Evolutionary conservation across 371 early-diverging fungal genomes (phyloP).

Genomic region (Mortierella sp.): DNA sequence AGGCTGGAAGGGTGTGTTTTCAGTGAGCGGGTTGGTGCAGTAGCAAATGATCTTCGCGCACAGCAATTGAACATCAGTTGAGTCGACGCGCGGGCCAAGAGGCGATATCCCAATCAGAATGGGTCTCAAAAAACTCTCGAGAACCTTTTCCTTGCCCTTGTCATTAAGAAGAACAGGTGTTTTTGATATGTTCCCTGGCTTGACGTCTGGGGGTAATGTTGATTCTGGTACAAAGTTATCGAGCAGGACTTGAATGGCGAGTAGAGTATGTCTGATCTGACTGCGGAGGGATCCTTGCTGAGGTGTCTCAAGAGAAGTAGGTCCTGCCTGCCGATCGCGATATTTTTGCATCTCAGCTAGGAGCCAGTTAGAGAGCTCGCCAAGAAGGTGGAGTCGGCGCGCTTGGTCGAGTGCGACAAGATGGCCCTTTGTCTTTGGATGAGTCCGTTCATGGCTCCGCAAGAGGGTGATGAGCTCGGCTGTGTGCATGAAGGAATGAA

Average conservation of each 20-base stretch:
- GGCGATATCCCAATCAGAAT: slow-evolving; percentile 25
- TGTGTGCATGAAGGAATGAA: slow-evolving; percentile 32
- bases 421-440: slow-evolving; percentile 1
- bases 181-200: not conserved
- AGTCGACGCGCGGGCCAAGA: slow-evolving; percentile 22
- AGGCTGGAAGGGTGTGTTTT: not conserved
- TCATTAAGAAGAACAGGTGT: slow-evolving; percentile 7
- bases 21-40: slow-evolving; percentile 17
- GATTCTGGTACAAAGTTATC: not conserved
- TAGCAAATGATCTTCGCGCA: slow-evolving; percentile 43
- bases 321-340: slow-evolving; percentile 15
- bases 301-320: slow-evolving; percentile 7
- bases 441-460: slow-evolving; percentile 31
- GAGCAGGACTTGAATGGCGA: slow-evolving; percentile 33
- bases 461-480: slow-evolving; percentile 46
- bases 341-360: slow-evolving; percentile 36
- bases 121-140: slow-evolving; percentile 23
- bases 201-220: not conserved
- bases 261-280: slow-evolving; percentile 38
- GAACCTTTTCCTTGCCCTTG: slow-evolving; percentile 12
- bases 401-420: slow-evolving; percentile 22
- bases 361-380: slow-evolving; percentile 50
- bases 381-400: slow-evolving; percentile 38
- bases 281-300: slow-evolving; percentile 27
- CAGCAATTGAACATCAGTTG: slow-evolving; percentile 28